Evolutionary conservation across 306 rosid species (phyloP).

Genomic region (Gastrolobium villosum): DNA sequence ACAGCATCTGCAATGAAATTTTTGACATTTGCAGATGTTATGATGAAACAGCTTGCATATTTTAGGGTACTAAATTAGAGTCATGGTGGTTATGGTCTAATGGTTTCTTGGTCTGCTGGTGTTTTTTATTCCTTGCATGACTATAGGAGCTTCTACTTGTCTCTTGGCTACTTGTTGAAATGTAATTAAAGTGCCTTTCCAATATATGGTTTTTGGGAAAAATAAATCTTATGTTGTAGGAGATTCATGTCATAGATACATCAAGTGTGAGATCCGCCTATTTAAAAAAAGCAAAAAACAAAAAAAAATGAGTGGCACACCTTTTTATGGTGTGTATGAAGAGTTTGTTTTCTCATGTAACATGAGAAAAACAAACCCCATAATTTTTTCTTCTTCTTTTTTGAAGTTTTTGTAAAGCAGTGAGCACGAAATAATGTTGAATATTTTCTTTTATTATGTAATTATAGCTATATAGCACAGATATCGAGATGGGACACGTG

Average conservation of each 20-base stretch:
- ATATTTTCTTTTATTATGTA: neutral
- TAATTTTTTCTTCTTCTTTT: no score
- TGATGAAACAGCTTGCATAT: constrained; percentile 44
- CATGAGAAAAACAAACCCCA: no score
- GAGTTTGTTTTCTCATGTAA: no score
- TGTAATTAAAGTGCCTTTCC: constrained; percentile 18
- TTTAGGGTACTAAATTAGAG: constrained; percentile 32
- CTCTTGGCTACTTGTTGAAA: constrained; percentile 13
- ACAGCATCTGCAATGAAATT: constrained; percentile 77
- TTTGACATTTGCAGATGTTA: constrained; percentile 76
- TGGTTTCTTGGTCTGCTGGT: constrained; percentile 58
- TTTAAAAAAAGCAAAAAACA: no score
- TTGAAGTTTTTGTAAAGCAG: neutral
- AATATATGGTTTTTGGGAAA: constrained; percentile 13
- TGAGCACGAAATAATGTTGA: neutral
- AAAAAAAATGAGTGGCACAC: no score
- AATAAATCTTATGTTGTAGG: no score
- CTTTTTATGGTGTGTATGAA: no score
- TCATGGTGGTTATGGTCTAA: constrained; percentile 30
- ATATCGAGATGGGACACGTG: no score
- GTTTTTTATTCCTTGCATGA: constrained; percentile 65
- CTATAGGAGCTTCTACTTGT: constrained; percentile 47
- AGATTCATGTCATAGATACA: no score
- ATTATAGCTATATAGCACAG: no score
- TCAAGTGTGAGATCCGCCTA: no score